These are phyloP conservation scores for Fusarium caatingaense DNA, from an alignment of 2,329 filamentous ascomycete species.

Conservation along the genomic window DNA sequence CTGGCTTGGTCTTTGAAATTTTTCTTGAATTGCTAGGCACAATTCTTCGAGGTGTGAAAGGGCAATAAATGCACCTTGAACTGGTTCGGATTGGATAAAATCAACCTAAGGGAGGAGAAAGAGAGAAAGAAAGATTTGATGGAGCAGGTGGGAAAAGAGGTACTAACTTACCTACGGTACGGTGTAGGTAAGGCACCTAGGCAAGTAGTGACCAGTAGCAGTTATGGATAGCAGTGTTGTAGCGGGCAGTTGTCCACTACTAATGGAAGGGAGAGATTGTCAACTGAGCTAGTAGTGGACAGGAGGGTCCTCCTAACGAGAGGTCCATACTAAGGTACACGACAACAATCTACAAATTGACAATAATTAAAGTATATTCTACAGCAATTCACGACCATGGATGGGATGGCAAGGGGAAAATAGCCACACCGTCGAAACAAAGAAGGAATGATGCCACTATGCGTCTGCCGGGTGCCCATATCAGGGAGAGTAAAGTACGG, in stretches of 20 bases:
- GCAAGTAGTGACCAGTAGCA: slow-evolving; percentile 3
- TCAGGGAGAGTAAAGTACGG: neutral
- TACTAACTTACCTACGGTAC: neutral
- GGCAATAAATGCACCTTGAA: neutral
- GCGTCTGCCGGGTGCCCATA: slow-evolving; percentile 21
- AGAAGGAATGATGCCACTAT: slow-evolving; percentile 33
- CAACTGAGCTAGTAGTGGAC: slow-evolving; percentile 7
- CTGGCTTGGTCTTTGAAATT: neutral
- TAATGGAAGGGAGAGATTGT: slow-evolving; percentile 13
- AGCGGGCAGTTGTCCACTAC: slow-evolving; percentile 1
- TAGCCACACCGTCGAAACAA: slow-evolving; percentile 28
- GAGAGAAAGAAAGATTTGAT: neutral
- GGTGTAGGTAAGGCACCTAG: neutral
- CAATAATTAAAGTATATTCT: slow-evolving; percentile 16
- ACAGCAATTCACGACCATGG: neutral
- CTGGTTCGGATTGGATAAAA: neutral
- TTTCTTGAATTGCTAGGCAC: neutral
- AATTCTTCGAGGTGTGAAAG: neutral
- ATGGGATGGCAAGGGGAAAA: neutral
- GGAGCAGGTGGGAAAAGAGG: neutral
- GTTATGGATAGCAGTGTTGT: slow-evolving; percentile 3
- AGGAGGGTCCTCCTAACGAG: neutral
- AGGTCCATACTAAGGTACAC: neutral
- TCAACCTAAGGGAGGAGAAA: neutral
- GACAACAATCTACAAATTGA: slow-evolving; percentile 16